Evolutionary conservation across 257 asterid species (phyloP).

Genomic region (Plantago elongata): DNA sequence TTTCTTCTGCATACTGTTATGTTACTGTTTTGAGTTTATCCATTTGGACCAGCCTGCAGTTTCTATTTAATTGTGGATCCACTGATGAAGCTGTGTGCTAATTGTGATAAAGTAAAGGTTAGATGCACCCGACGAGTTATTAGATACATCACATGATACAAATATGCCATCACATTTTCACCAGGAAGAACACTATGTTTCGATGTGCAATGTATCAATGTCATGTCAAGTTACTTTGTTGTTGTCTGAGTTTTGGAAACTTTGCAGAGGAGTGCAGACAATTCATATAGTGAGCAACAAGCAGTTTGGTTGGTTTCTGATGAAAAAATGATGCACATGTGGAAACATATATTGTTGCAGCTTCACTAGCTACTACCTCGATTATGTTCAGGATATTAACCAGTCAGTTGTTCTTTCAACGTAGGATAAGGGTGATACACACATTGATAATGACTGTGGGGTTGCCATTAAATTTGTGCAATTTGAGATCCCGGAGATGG

Average conservation of each 20-base stretch:
- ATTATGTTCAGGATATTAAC: constrained; percentile 16
- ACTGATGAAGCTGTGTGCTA: too few species aligned
- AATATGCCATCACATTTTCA: background rate
- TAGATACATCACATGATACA: background rate
- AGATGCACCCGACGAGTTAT: background rate
- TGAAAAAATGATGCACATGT: constrained; percentile 20
- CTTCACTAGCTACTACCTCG: constrained; percentile 10
- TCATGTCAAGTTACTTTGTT: constrained; percentile 5
- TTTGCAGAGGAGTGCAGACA: constrained; percentile 24
- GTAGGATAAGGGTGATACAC: constrained; percentile 36
- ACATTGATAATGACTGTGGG: constrained; percentile 25
- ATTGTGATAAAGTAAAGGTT: background rate
- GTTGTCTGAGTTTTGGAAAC: constrained; percentile 19
- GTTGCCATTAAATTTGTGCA: constrained; percentile 33
- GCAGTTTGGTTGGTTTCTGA: constrained; percentile 22
- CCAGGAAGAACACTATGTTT: background rate
- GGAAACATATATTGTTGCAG: background rate
- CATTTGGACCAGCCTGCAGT: too few species aligned
- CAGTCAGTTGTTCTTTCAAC: constrained; percentile 6
- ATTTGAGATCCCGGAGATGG: constrained; percentile 73
- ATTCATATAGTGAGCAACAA: constrained; percentile 23
- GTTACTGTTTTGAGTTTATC: too few species aligned
- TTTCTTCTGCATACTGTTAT: too few species aligned
- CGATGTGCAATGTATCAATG: background rate
- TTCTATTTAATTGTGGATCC: too few species aligned